Conservation (phyloP, 2,329 filamentous ascomycete genomes). For the Colletotrichum cuscutae region DNA sequence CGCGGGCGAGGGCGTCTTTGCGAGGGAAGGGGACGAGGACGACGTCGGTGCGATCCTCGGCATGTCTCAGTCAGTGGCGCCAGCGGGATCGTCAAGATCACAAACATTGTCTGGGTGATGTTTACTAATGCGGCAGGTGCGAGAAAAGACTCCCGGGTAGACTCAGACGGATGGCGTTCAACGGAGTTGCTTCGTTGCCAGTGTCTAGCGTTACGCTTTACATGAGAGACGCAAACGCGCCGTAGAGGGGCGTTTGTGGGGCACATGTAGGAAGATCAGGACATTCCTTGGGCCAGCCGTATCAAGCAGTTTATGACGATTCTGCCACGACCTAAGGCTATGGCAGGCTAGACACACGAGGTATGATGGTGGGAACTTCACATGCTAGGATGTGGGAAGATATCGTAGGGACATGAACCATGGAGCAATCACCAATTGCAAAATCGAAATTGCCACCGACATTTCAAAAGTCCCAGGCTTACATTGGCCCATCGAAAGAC, state of each 20-base stretch:
- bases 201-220: conserved; percentile 41
- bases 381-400: not conserved
- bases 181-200: conserved; percentile 41
- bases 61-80: conserved; percentile 34
- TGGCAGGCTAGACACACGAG: not conserved
- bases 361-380: not conserved
- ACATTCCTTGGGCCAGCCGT: not conserved
- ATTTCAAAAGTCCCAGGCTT: not conserved
- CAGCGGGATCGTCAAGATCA: conserved; percentile 11
- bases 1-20: conserved; percentile 57
- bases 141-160: conserved; percentile 33
- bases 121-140: conserved; percentile 6
- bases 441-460: fast-evolving
- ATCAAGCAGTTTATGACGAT: not conserved
- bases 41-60: conserved; percentile 19
- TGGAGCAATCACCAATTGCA: not conserved
- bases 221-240: conserved; percentile 18
- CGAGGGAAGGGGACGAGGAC: conserved; percentile 39
- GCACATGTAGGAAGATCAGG: not conserved
- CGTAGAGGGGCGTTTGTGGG: not conserved
- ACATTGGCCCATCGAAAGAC: too few species aligned
- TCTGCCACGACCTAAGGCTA: too few species aligned
- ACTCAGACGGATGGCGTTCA: conserved; percentile 44
- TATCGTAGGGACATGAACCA: not conserved
- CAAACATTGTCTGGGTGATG: not conserved